Base-by-base conservation (phyloP, 345 rosid genomes). In the Murraya paniculata region DNA sequence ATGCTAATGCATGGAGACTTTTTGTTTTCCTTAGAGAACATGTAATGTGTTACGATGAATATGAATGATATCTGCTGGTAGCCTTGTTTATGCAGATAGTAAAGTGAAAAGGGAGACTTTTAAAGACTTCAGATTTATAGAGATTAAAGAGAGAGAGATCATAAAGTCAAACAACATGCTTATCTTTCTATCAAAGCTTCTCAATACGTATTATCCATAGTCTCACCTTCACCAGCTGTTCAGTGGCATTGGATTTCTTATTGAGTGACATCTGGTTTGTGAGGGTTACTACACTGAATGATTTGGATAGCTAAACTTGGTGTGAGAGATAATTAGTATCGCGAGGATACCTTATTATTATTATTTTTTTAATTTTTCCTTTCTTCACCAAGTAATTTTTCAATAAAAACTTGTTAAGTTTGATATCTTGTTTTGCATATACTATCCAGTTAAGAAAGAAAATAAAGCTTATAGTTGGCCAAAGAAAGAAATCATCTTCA, bases 381-480 rank as follows among this genome's bases (percentile, higher is more conserved):
- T 68, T 62, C 58, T 66, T 77, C 50, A 62, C 78, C 81, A 71
- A 81, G 56, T 76, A 53, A 74, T 70, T 71, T 71, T 72, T 74
- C 56, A 41, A 68, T 73, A 79, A 83, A 70, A 85, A 76, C 78
- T 68, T 70, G 30, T 87, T 81, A 85, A 92, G 91, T 81, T 91
- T 89, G 85, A 82, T 82, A 75, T 87, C 73, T 85, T 85, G 84
- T 91, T 90, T 86, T 90, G 89, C 85, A 78, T 86, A 89, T 91
- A 81, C 84, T 64, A 86, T 90, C 88, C 93, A 90, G 89, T 90
- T 82, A 86, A 89, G 83, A 89, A 88, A 87, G 97, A 89, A 86
- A 77, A 75, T 88, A 89, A 84, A 83, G 91, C 90, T 76, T 87
- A 85, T 89, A 86, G 81, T 85, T 90, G 89, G 91, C 83, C 89